A percentile compares a stretch with the other conserved stretches of the same genome.
phyloP scores from a whole-genome alignment of 257 asterid genomes.

The Henckelia pumila region DNA sequence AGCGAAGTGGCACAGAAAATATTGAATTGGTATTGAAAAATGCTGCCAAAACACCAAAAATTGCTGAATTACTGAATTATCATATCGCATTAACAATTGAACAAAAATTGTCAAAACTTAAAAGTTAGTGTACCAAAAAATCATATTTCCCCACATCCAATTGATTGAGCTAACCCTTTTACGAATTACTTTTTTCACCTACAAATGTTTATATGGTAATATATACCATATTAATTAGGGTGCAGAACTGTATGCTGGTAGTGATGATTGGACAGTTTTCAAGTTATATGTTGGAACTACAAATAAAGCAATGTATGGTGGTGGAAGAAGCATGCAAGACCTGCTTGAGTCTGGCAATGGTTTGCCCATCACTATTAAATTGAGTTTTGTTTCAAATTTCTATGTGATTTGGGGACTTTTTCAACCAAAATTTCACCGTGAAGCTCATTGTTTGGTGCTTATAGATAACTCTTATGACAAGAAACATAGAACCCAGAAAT shows the following conservation, averaged over 20 bases:
- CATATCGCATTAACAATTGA: too few species aligned
- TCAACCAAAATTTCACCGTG: constrained; percentile 47
- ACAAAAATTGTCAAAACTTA: too few species aligned
- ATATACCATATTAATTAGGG: too few species aligned
- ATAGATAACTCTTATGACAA: constrained; percentile 40
- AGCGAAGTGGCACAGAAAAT: too few species aligned
- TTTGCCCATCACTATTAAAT: constrained; percentile 40
- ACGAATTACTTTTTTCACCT: too few species aligned
- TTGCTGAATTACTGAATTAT: too few species aligned
- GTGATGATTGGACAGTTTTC: constrained; percentile 32
- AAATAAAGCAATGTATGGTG: constrained; percentile 72
- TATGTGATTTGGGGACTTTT: constrained; percentile 59
- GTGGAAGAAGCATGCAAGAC: constrained; percentile 78
- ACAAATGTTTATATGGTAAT: too few species aligned
- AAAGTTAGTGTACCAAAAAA: too few species aligned
- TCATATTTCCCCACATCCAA: too few species aligned
- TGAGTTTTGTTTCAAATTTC: constrained; percentile 48
- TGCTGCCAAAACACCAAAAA: too few species aligned
- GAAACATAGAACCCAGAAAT: constrained; percentile 51
- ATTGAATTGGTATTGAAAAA: too few species aligned
- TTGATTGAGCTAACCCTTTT: too few species aligned
- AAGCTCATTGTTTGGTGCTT: constrained; percentile 45
- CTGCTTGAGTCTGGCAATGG: constrained; percentile 60
- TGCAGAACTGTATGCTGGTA: constrained; percentile 41
- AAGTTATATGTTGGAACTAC: constrained; percentile 51